Base-by-base conservation (phyloP, 768 basidiomycete species). In the Lactifluus piperatus region DNA sequence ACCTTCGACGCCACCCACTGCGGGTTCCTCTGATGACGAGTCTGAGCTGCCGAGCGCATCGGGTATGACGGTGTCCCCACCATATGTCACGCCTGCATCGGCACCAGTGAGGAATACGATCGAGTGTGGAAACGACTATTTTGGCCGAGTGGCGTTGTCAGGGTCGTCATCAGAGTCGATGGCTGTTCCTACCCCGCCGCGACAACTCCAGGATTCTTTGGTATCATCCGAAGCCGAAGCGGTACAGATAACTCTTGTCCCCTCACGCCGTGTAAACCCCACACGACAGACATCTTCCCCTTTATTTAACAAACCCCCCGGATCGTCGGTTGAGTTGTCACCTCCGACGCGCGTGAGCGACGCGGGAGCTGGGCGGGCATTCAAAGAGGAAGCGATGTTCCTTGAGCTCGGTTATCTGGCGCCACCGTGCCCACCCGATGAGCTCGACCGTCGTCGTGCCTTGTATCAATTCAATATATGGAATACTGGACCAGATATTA, bases 401-500 rank as follows among this genome's bases (percentile, higher is more conserved):
- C 66, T 67, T 46, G 82, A 83, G 53, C 72, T 81, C 58, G 85
- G 81, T 18, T 90, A 86, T 67, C 76, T 97, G 18, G 78, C 80
- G 20, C 86, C 94, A 30, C 94, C 94, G 3, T 79, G 85, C 62
- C 91, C 94, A 5, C 86, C 88, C 2, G 83, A 94, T 63, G 94
- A 97, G 71, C 71, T 83, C 27, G 88, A 91, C 51, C 80, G 94
- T 29, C 75, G 90, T 36, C 77, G 89, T 47, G 94, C 94, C 7
- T 71, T 97, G 65, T 90, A 94, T 73, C 90, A 88, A 85, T 94
- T 91, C 75, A 92, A 93, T 65, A 88, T 97, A 50, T 85, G 91
- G 81, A 83, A 89, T 63, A 94, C 92, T 0, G 83, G 84, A 16
- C 77, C 85, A 9, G 94, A 97, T 69, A 76, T 82, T 62, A 94